Percentiles rank a stretch among this genome's conserved stretches.
phyloP scores from a whole-genome alignment of 352 stramenopile genomes.

The Pythium guiyangense region DNA sequence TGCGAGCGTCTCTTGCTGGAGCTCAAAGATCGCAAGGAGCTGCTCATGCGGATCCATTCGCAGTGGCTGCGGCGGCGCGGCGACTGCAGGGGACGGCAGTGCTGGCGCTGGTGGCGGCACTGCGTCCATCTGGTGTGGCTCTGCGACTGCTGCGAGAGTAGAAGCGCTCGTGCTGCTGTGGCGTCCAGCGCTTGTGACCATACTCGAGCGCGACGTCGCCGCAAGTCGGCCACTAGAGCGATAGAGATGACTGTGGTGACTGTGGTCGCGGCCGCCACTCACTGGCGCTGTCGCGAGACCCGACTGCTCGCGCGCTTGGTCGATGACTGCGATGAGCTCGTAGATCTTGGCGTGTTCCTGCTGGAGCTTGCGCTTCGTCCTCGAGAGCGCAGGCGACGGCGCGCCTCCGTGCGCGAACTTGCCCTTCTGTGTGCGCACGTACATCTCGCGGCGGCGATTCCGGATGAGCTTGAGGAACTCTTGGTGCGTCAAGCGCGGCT shows the following conservation, averaged over 20 bases:
- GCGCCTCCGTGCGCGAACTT: background rate
- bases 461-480: constrained; percentile 74
- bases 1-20: constrained; percentile 49
- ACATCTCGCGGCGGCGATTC: constrained; percentile 59
- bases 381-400: constrained; percentile 15
- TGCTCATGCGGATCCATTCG: constrained; percentile 28
- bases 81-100: background rate
- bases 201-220: background rate
- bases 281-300: constrained; percentile 17
- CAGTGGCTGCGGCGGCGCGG: background rate
- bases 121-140: background rate
- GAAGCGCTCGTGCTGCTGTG: constrained; percentile 2
- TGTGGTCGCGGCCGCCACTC: constrained; percentile 12
- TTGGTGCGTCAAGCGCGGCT: constrained; percentile 38
- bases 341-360: constrained; percentile 55
- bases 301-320: constrained; percentile 32
- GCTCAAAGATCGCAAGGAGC: constrained; percentile 43
- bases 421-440: constrained; percentile 27
- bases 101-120: background rate
- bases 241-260: background rate
- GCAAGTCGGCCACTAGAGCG: background rate
- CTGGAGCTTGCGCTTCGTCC: constrained; percentile 43
- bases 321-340: constrained; percentile 59
- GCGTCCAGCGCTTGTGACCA: background rate
- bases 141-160: constrained; percentile 9